Percentiles rank a stretch among this genome's conserved stretches.
Conservation (phyloP, 139 green algal species). For the Micractinium conductrix region DNA sequence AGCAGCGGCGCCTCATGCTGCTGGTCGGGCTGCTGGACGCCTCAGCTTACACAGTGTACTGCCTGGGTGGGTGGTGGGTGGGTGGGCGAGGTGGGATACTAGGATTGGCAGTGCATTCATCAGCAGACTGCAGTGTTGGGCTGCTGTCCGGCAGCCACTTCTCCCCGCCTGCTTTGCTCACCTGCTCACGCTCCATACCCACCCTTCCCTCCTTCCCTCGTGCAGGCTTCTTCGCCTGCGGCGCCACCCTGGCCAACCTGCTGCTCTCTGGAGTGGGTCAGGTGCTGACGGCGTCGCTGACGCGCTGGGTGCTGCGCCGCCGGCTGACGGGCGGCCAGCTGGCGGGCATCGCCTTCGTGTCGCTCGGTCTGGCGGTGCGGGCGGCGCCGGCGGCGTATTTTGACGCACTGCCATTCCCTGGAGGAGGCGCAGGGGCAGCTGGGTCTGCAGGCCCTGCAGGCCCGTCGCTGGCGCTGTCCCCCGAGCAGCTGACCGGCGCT, state of each 20-base stretch:
- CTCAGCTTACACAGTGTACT: conserved; percentile 46
- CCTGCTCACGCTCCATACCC: neutral
- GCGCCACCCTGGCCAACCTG: conserved; percentile 42
- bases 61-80: conserved; percentile 14
- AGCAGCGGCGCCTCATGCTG: conserved; percentile 43
- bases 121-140: neutral
- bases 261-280: conserved; percentile 52
- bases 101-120: neutral
- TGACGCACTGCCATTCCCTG: neutral
- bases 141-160: neutral
- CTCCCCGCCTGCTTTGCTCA: neutral
- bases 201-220: neutral
- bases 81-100: neutral
- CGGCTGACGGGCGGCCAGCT: conserved; percentile 35
- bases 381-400: conserved; percentile 2
- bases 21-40: conserved; percentile 51
- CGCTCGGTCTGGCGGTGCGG: conserved; percentile 44
- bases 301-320: conserved; percentile 36
- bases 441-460: neutral
- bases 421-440: neutral
- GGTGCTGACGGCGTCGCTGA: conserved; percentile 50
- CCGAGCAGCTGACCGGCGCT: conserved; percentile 23
- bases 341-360: conserved; percentile 32
- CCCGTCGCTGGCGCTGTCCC: neutral
- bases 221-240: conserved; percentile 44